Evolutionary conservation across 805 yeast species (phyloP), one percentile per base, ranked within the genome.

Genomic region (Wickerhamomyces subpelliculosus): DNA sequence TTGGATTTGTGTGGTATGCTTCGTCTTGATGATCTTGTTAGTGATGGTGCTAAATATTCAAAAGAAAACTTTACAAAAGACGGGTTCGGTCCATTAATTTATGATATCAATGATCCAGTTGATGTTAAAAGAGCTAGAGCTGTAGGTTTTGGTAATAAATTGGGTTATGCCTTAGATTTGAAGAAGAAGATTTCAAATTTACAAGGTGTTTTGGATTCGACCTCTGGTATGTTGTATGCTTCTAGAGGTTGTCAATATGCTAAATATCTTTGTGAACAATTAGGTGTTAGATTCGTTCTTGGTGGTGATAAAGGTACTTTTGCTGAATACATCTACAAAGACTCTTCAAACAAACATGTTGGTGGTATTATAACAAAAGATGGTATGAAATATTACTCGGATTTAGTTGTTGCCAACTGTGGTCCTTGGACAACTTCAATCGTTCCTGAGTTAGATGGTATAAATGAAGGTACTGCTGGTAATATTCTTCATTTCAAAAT

Each of bases 391-490:
- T 57, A 51, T 22, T 13, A 18, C 8, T 43, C 49, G 11, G 54
- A 50, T 25, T 11, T 48, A 16, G 39, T 45, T 2, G 41, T 52
- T 17, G 33, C 43, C 4, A 45, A 48, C 5, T 26, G 47, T 35
- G 57, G 55, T 17, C 54, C 57, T n/a, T 52, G 57, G 57, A 32
- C 52, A 6, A 39, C 54, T 3, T 46, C 49, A 2, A 7, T 49
- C 4, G 27, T 51, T 1, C 49, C 47, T 10, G 43, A 47, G 24
- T 43, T 65, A 7, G 59, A 55, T 34, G 65, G 67, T 10, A 49
- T 61, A 27, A 57, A 55, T 41, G 67, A 62, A 41, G 70, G 61
- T 0, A 53, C 61, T 13, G 51, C 57, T 8, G 70, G 67, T 13
- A 64, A 62, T 43, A 55, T 66, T n/a, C 38, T 60, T 3, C 39